Conservation (phyloP, 192 early-diverging fungal genomes). For the Haplosporangium gracile region DNA sequence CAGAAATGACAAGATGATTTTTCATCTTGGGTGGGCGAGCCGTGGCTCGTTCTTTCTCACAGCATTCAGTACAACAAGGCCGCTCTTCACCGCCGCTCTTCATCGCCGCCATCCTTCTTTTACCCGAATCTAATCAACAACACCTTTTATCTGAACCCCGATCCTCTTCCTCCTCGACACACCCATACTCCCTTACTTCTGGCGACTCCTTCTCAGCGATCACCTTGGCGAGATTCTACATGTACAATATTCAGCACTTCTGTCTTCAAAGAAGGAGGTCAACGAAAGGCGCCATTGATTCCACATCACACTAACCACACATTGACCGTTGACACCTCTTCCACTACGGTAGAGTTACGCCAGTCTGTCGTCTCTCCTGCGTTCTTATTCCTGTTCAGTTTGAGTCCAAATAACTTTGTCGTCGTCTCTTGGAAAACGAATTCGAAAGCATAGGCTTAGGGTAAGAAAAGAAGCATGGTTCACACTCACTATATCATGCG, state of each 20-base stretch:
- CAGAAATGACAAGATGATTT: neutral
- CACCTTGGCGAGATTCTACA: too few relatives aligned
- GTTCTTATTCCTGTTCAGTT: too few relatives aligned
- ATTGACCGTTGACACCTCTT: too few relatives aligned
- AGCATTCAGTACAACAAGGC: neutral
- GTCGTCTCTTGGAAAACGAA: neutral
- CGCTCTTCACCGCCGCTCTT: neutral
- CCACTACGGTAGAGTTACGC: too few relatives aligned
- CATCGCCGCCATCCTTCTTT: neutral
- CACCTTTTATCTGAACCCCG: neutral
- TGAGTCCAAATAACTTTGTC: neutral
- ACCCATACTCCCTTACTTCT: too few relatives aligned
- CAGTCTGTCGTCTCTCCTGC: too few relatives aligned
- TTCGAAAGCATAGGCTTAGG: neutral
- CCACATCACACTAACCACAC: too few relatives aligned
- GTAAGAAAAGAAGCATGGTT: neutral
- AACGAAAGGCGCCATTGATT: too few relatives aligned
- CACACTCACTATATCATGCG: neutral
- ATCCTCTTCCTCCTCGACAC: neutral
- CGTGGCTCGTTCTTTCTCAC: neutral
- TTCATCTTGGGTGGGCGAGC: neutral
- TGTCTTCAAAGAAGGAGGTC: too few relatives aligned
- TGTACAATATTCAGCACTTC: too few relatives aligned
- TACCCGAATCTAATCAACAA: neutral
- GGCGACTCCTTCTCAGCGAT: too few relatives aligned